A percentile compares a stretch with the other conserved stretches of the same genome.
Conservation (phyloP, 768 basidiomycete genomes). For the Collybia sp. region DNA sequence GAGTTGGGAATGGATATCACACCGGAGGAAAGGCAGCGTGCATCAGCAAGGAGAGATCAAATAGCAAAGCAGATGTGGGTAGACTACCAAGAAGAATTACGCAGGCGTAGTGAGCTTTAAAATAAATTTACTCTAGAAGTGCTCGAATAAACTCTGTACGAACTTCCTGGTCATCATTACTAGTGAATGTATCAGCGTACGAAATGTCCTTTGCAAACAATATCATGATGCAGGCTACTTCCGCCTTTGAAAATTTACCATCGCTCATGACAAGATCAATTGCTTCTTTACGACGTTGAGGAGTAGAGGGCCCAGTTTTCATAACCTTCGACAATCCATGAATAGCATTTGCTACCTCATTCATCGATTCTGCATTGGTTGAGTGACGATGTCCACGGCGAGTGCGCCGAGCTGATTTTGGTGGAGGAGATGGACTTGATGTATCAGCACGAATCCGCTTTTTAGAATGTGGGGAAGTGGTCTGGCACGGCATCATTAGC, state of each 20-base stretch:
- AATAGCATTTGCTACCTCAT: neutral
- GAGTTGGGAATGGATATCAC: neutral
- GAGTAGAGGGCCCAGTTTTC: neutral
- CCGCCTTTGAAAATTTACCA: conserved; percentile 7
- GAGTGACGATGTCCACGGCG: neutral
- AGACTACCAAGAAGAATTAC: conserved; percentile 4
- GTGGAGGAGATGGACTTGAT: neutral
- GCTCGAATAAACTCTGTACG: neutral
- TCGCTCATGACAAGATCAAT: conserved; percentile 5
- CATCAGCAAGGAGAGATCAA: conserved; percentile 3
- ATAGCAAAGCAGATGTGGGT: conserved; percentile 9
- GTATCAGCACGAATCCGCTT: conserved; percentile 2
- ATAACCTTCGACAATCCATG: neutral
- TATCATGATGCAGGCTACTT: neutral
- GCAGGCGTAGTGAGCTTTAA: neutral
- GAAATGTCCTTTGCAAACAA: conserved; percentile 4
- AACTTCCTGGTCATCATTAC: neutral
- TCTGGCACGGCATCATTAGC: too few relatives aligned
- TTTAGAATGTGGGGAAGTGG: too few relatives aligned
- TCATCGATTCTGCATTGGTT: neutral
- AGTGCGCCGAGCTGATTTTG: neutral
- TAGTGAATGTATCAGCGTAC: neutral
- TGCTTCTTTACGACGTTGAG: conserved; percentile 1
- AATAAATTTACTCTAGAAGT: neutral
- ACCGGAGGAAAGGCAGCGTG: conserved; percentile 1